These are phyloP conservation scores for Metschnikowia similis DNA, from an alignment of 805 yeast genomes.

Conservation along the genomic window DNA sequence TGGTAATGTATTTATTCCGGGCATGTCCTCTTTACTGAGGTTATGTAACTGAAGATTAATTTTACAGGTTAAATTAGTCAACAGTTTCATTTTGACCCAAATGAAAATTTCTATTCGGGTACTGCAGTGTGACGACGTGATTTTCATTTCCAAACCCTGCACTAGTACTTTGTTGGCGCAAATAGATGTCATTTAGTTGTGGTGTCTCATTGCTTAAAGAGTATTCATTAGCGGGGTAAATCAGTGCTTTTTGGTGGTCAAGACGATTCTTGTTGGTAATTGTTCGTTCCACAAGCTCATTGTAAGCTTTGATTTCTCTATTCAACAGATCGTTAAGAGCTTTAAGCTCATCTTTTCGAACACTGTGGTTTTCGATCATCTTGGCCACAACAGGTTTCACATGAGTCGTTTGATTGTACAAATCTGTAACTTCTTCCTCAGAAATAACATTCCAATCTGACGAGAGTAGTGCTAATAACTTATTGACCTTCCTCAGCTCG, in stretches of 20 bases:
- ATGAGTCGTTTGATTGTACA: conserved; percentile 70
- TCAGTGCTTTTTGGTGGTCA: conserved; percentile 3
- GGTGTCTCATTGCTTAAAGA: not conserved
- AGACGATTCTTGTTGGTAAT: conserved; percentile 4
- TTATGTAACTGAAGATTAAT: not conserved
- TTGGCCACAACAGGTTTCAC: conserved; percentile 71
- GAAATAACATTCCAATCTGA: conserved; percentile 33
- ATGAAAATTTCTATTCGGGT: no score
- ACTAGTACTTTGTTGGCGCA: conserved; percentile 34
- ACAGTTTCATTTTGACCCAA: not conserved
- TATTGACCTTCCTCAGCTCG: conserved; percentile 58
- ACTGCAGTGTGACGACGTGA: not conserved
- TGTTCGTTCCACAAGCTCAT: conserved; percentile 54
- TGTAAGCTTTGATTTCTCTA: conserved; percentile 65
- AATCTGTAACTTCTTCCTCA: conserved; percentile 63
- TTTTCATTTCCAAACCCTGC: conserved; percentile 36
- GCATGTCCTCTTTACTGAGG: not conserved
- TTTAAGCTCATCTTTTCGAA: conserved; percentile 71
- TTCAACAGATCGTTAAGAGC: conserved; percentile 67
- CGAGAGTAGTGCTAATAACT: conserved; percentile 54
- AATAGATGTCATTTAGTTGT: not conserved
- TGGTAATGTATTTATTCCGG: not conserved
- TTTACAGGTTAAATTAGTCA: not conserved
- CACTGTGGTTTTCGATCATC: conserved; percentile 71
- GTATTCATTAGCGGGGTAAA: not conserved